Evolutionary conservation across 2,329 filamentous ascomycete genomes (phyloP), one percentile per base, ranked within the genome.

Genomic region (Calcarisporium arbuscula): DNA sequence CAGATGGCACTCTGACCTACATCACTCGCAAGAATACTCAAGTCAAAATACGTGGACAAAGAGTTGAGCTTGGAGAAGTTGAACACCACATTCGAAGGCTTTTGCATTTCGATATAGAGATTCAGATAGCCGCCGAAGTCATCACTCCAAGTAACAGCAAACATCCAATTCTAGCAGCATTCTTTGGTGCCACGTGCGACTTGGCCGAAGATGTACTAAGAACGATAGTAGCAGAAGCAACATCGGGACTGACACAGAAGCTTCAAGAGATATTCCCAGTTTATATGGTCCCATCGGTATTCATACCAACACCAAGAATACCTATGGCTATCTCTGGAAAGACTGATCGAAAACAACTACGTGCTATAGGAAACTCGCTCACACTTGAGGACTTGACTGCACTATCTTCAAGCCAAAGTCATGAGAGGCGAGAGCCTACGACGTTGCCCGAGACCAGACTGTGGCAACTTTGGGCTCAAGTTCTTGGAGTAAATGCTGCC

Each of bases 31-130:
- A 68, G 42, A 72, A 76, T 44, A 39, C 35, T 7, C 51, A 54
- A 47, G 61, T 76, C 19, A 77, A 77, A 49, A 53, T 77, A 11
- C 59, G 63, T 21, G 76, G 77, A 18, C 73, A 65, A 19, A 44
- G 46, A 6, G 32, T 72, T 35, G 76, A 69, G 50, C 54, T 69
- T 2, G 43, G 44, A 14, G 50, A 54, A 8, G 41, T 52, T 5
- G 42, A 46, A 18, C n/a, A n/a, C 29, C 35, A 53, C 50, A 9
- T 10, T 9, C 16, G 10, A 34, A 34, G 21, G 30, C 30, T 12
- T n/a, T n/a, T n/a, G n/a, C n/a, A n/a, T n/a, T n/a, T n/a, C n/a
- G n/a, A n/a, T n/a, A n/a, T n/a, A n/a, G n/a, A n/a, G n/a, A n/a
- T n/a, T n/a, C n/a, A n/a, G n/a, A n/a, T n/a, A n/a, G n/a, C n/a